These are phyloP conservation scores for Tephrocybe rancida DNA, from an alignment of 768 basidiomycete species.

Conservation along the genomic window DNA sequence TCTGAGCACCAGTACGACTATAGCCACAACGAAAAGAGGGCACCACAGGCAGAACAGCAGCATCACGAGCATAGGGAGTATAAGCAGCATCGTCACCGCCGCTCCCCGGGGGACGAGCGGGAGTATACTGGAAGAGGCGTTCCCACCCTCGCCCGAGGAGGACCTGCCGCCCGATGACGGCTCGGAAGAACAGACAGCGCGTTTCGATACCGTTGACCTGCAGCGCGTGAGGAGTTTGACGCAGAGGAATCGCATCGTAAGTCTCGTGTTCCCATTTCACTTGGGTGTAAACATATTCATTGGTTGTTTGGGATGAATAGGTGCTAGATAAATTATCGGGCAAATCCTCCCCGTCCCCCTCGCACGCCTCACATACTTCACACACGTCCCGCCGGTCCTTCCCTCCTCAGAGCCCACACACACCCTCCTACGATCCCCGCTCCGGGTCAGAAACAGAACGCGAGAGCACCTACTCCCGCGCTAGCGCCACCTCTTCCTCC, in stretches of 20 bases:
- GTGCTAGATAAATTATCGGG: conserved; percentile 64
- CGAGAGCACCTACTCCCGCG: conserved; percentile 40
- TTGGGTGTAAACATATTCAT: conserved; percentile 19
- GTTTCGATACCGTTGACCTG: conserved; percentile 39
- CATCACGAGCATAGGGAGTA: conserved; percentile 14
- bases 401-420: conserved; percentile 25
- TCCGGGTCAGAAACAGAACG: conserved; percentile 88
- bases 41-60: conserved; percentile 10
- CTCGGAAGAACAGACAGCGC: conserved; percentile 56
- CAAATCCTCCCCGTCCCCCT: conserved; percentile 40
- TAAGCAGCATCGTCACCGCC: not conserved
- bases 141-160: conserved; percentile 2
- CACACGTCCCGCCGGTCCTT: conserved; percentile 31
- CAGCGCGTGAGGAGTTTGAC: conserved; percentile 72
- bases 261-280: conserved; percentile 26
- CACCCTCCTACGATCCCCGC: conserved; percentile 33
- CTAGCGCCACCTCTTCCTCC: not conserved
- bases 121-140: conserved; percentile 55
- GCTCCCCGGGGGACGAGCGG: not conserved
- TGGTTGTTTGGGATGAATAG: conserved; percentile 34
- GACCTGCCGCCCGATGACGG: conserved; percentile 65
- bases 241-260: conserved; percentile 73
- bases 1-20: conserved; percentile 28
- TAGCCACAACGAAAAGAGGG: not conserved
- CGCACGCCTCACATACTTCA: conserved; percentile 35